Evolutionary conservation across 2,329 filamentous ascomycete genomes (phyloP).

Genomic region (Hypoxylon sp.): DNA sequence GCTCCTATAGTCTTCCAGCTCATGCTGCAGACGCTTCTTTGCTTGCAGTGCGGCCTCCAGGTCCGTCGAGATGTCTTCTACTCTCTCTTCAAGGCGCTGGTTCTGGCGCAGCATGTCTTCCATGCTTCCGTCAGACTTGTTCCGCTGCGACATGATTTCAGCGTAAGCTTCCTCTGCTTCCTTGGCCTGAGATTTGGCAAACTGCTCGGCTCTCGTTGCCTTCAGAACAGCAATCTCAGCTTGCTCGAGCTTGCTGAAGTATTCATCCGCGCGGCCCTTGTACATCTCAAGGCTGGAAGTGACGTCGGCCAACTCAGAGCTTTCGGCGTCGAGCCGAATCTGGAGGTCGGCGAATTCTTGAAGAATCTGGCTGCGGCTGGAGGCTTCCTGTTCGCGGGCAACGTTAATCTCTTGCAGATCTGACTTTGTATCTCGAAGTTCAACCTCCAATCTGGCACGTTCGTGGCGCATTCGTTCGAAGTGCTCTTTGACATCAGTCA

Average conservation of each 20-base stretch:
- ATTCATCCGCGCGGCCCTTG: slow-evolving; percentile 91
- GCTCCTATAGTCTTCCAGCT: slow-evolving; percentile 95
- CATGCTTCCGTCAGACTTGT: slow-evolving; percentile 85
- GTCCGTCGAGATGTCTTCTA: slow-evolving; percentile 92
- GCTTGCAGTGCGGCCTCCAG: slow-evolving; percentile 84
- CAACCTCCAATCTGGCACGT: slow-evolving; percentile 81
- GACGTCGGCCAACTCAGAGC: slow-evolving; percentile 84
- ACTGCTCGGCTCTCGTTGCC: slow-evolving; percentile 89
- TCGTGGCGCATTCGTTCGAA: slow-evolving; percentile 88
- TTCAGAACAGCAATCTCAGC: slow-evolving; percentile 96
- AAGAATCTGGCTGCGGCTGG: slow-evolving; percentile 86
- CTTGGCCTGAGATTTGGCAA: slow-evolving; percentile 86
- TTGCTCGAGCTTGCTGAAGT: slow-evolving; percentile 96
- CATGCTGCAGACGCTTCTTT: slow-evolving; percentile 94
- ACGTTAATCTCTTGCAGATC: slow-evolving; percentile 82
- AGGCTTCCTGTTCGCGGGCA: slow-evolving; percentile 84
- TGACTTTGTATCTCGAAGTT: slow-evolving; percentile 82
- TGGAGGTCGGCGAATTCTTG: slow-evolving; percentile 94
- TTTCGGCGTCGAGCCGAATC: slow-evolving; percentile 88
- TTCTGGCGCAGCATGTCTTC: slow-evolving; percentile 91
- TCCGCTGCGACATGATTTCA: slow-evolving; percentile 88
- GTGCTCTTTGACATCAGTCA: slow-evolving; percentile 84
- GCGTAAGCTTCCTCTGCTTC: slow-evolving; percentile 93
- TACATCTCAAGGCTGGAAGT: slow-evolving; percentile 85
- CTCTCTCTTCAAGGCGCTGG: slow-evolving; percentile 86